Base-by-base conservation (phyloP, 192 early-diverging fungal species). In the Funneliformis mosseae region DNA sequence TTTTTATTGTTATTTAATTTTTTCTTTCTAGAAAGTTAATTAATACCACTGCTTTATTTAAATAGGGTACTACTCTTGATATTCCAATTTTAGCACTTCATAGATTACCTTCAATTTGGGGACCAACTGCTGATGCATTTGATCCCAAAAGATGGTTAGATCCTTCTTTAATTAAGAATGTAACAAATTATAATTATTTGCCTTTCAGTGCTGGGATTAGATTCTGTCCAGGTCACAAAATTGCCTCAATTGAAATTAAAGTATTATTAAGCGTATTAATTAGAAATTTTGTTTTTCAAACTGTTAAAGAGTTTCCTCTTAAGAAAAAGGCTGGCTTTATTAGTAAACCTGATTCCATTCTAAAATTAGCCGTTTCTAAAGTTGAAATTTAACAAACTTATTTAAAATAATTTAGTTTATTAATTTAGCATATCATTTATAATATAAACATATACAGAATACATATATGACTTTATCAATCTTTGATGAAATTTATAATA, bases 171-270 rank as follows among this genome's bases (percentile, higher is more conserved):
- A 83, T 80, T 28, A 81, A 78, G 55, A 62, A 73, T 75, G 77
- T 83, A 11, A 81, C 82, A 1, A 68, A 64, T 45, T 85, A 78
- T 80, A 81, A 79, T 3, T 86, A 82, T 28, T 18, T 73, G 10
- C 88, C 90, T 0, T 91, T 91, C 68, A 68, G 84, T 61, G 83
- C 87, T 6, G 90, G 90, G 14, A 81, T 82, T 25, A 66, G 89
- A 9, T 85, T 86, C 27, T 91, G 90, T 48, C 89, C 90, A 28
- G 90, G 89, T 21, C 78, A 84, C 60, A 84, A 82, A 77, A 87
- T 91, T 75, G 90, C 89, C 50, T 62, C 85, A 74, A 84, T 87
- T 25, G 90, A 91, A 82, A 83, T 88, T 63, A 91, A 91, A 82
- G 80, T 90, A 46, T 61, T 90, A 11, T 42, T 91, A 33, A 33